Base-by-base conservation (phyloP, 1,139 yeast species). In the Suhomyces panamericanus region DNA sequence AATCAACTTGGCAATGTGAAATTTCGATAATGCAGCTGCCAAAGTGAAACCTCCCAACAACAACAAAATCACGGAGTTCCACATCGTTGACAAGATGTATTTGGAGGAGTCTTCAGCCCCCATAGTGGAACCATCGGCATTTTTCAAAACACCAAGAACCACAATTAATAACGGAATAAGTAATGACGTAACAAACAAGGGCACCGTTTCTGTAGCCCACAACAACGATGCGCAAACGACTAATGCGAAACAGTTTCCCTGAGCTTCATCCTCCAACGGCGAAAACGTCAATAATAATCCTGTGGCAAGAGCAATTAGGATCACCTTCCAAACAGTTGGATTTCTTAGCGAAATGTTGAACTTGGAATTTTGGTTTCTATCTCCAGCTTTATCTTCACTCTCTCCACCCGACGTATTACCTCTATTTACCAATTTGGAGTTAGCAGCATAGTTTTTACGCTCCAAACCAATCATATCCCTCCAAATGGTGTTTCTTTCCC, bases 401-500 rank as follows among this genome's bases (percentile, higher is more conserved):
- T 53, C 52, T 15, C 53, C 47, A 28, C 49, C 43, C 1, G 48
- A 32, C 7, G 46, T 44, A 14, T 51, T 55, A 9, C 51, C 47
- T 4, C 49, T 49, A 29, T 51, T 50, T 44, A 44, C 41, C 27
- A 54, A 43, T 42, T 53, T 55, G 2, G 66, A 54, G 43, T 62
- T 67, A 6, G 78, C 78, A 7, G 78, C 78, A 47, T 61, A 57
- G 1, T 60, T 53, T 36, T 62, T 62, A 26, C 65, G 49, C 32
- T 62, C 66, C 49, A 61, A 51, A 1, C 65, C 66, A 38, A 61
- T 62, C 65, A 61, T 61, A 57, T 83, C 87, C 57, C 83, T 78
- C 88, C 88, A 83, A 6, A 83, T 83, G 0, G 87, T 83, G 50
- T 82, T 80, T 64, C 88, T 72, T 60, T 83, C 88, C 85, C 88